Base-by-base conservation (phyloP, 140 eudicot species). In the Ambrosia hybrid region DNA sequence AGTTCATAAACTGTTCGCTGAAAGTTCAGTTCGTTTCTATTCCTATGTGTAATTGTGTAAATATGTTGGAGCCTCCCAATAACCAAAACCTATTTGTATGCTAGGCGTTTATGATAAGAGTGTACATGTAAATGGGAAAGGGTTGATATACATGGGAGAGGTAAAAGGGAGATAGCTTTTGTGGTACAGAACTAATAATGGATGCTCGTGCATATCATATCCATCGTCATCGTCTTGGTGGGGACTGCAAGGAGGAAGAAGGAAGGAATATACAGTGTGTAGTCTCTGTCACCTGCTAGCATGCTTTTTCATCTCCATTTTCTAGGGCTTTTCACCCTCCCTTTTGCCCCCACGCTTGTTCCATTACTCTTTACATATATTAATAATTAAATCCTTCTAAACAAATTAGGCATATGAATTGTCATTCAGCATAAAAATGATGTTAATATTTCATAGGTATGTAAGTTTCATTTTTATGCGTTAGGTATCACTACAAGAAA, bases 241-340 rank as follows among this genome's bases (percentile, higher is more conserved):
- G 79, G 67, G 81, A 60, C 21, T 12, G 67, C 41, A 59, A 43
- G 48, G 48, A 43, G 48, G n/a, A 60, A 60, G 36, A 6, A 70
- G 60, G 80, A 82, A 72, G 49, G 78, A 82, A 83, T 81, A 86
- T 82, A 79, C 83, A 86, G 78, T 70, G 96, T 84, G 51, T 76
- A 13, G 96, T 89, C 96, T 53, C 75, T 84, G 79, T 89, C 96
- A 84, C 38, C 58, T 10, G 48, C 61, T 65, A 71, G 87, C 95
- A 85, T 79, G 76, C 81, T 76, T 58, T 76, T 53, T 39, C 16
- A 13, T 75, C 80, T 79, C 85, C 90, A 73, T 82, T 82, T 78
- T 85, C 84, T 83, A 73, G 85, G 85, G 85, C 76, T 82, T 82
- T 69, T 68, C 82, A 6, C 74, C 59, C 33, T 37, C 8, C 63